phyloP scores from a whole-genome alignment of 2,329 filamentous ascomycete species.

The Fusarium agapanthi region DNA sequence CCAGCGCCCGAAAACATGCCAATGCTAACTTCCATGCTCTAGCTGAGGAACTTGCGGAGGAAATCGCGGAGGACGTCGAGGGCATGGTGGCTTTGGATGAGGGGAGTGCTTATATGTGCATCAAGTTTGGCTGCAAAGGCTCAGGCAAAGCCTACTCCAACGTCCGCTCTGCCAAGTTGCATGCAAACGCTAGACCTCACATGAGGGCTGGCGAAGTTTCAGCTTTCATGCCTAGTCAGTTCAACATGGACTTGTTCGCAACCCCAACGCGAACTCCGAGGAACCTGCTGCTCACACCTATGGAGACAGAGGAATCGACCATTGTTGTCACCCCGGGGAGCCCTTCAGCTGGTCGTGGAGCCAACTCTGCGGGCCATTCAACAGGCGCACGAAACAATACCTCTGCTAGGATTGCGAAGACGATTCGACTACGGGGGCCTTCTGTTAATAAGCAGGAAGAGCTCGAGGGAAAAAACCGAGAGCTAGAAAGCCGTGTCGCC shows the following conservation, averaged over 20 bases:
- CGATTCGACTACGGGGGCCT: not conserved
- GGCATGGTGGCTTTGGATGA: not conserved
- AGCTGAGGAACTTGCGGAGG: not conserved
- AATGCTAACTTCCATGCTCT: not conserved
- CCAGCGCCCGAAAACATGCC: not conserved
- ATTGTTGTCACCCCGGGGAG: constrained; percentile 8
- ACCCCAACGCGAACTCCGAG: not conserved
- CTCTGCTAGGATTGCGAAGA: not conserved
- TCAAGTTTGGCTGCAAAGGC: not conserved
- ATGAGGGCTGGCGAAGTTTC: not conserved
- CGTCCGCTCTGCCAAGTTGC: not conserved
- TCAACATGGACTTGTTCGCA: not conserved
- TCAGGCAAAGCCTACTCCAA: not conserved
- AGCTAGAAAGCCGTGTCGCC: constrained; percentile 20
- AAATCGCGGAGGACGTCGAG: not conserved
- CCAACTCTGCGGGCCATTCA: not conserved
- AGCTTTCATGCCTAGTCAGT: not conserved
- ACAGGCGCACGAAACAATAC: not conserved
- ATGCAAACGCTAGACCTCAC: not conserved
- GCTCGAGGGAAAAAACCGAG: not conserved
- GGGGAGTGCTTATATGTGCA: not conserved
- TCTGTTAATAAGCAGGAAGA: not conserved
- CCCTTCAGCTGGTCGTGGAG: constrained; percentile 27
- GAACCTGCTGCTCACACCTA: constrained; percentile 1
- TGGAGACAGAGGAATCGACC: not conserved